Evolutionary conservation across 2,329 filamentous ascomycete genomes (phyloP), one percentile per base, ranked within the genome.

Genomic region (Bimuria novae-zelandiae): DNA sequence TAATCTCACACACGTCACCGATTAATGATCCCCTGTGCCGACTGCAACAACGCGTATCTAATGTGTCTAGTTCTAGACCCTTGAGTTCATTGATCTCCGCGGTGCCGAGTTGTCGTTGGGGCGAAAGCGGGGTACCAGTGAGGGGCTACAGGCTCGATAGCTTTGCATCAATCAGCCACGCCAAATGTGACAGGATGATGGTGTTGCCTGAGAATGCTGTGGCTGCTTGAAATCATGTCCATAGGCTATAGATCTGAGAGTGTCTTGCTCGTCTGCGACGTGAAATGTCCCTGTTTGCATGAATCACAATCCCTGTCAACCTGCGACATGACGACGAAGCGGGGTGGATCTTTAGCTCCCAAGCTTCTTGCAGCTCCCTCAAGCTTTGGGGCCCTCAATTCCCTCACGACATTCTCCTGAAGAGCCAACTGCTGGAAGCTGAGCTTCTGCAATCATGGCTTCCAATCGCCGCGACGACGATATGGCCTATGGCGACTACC

Each of bases 401-500:
- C 4, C 35, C 6, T 27, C n/a, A n/a, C n/a, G n/a, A 41, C 46
- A 19, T 29, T 41, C 29, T 54, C 48, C 42, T 23, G 4, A 8
- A 29, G 16, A 35, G 25, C 21, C 37, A 19, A 25, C 46, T 21
- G 41, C 25, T 27, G 49, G 56, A 33, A 58, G 57, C 59, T 59
- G 54, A 25, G 54, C 56, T 54, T 56, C 51, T 54, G 37, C 23
- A 50, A 55, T 55, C 39, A 73, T 73, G 71, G 62, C 71, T 45
- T 56, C 63, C 57, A 61, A 64, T 54, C 65, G 63, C 42, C 58
- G 75, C 51, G 78, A 84, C 58, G 79, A 84, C 60, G 75, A 77
- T 55, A 64, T 84, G 64, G 82, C 82, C 49, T 84, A 84, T 64
- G 82, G 82, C 56, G 77, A 81, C 60, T 72, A 46, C 43, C 30